These are phyloP conservation scores for Plantago ovata DNA, from an alignment of 257 asterid genomes.

Conservation along the genomic window DNA sequence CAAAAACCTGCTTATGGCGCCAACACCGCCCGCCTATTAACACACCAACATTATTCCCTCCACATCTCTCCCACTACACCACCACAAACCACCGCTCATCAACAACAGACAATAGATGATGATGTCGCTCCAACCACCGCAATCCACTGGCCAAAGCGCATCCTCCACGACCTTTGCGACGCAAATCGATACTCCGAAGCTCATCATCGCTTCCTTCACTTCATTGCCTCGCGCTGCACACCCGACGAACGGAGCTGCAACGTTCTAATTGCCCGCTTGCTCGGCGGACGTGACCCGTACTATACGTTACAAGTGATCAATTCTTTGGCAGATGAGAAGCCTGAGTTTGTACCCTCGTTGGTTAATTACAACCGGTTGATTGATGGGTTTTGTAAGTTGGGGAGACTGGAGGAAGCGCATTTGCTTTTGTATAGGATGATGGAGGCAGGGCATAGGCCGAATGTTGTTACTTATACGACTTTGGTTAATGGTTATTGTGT, in stretches of 20 bases:
- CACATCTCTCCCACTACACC: constrained; percentile 26
- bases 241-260: constrained; percentile 88
- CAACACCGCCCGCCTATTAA: constrained; percentile 22
- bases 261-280: constrained; percentile 71
- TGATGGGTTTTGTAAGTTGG: constrained; percentile 49
- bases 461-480: constrained; percentile 72
- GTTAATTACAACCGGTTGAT: constrained; percentile 73
- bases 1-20: constrained; percentile 29
- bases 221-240: constrained; percentile 31
- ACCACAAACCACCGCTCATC: constrained; percentile 16
- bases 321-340: constrained; percentile 45
- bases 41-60: constrained; percentile 20
- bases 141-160: constrained; percentile 56
- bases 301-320: constrained; percentile 45
- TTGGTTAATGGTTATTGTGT: constrained; percentile 60
- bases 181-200: constrained; percentile 65
- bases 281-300: constrained; percentile 42
- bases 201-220: constrained; percentile 42
- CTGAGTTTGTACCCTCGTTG: constrained; percentile 72
- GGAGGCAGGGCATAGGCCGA: constrained; percentile 57
- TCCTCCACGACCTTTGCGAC: constrained; percentile 67
- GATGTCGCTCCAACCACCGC: constrained; percentile 33
- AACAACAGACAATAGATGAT: constrained; percentile 4
- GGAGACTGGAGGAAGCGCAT: constrained; percentile 48
- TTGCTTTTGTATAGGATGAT: constrained; percentile 54